phyloP scores from a whole-genome alignment of 1,284 basidiomycete genomes.

The Pseudozyma thailandica region DNA sequence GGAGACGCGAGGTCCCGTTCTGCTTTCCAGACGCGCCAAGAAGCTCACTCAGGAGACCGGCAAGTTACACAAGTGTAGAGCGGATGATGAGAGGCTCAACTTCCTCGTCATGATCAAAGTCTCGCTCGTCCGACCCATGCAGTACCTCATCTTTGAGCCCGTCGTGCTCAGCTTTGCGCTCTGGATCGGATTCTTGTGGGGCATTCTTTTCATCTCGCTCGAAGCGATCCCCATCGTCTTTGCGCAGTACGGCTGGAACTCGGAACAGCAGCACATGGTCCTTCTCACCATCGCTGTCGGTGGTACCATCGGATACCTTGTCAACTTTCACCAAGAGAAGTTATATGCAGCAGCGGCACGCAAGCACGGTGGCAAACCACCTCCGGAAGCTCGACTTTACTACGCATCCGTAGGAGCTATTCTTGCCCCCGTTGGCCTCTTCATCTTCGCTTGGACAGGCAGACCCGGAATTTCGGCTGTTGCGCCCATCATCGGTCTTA shows the following conservation, averaged over 20 bases:
- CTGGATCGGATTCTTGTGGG: conserved; percentile 68
- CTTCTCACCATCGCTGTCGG: conserved; percentile 55
- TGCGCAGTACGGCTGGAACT: conserved; percentile 53
- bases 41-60: conserved; percentile 69
- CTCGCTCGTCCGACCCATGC: conserved; percentile 62
- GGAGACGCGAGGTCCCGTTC: conserved; percentile 68
- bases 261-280: conserved; percentile 45
- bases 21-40: conserved; percentile 69
- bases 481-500: conserved; percentile 49
- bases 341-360: conserved; percentile 42
- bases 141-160: conserved; percentile 70
- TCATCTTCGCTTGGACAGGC: conserved; percentile 57
- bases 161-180: conserved; percentile 69
- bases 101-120: conserved; percentile 63
- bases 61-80: conserved; percentile 66
- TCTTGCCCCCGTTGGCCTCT: conserved; percentile 50
- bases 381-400: conserved; percentile 71
- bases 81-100: conserved; percentile 59
- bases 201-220: conserved; percentile 48
- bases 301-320: conserved; percentile 74
- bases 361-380: conserved; percentile 67
- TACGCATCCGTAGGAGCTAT: conserved; percentile 50
- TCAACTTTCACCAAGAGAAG: conserved; percentile 71
- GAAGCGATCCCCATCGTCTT: conserved; percentile 62
- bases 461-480: conserved; percentile 33